phyloP scores from a whole-genome alignment of 352 stramenopile species.

The Globisporangium paroecandrum region DNA sequence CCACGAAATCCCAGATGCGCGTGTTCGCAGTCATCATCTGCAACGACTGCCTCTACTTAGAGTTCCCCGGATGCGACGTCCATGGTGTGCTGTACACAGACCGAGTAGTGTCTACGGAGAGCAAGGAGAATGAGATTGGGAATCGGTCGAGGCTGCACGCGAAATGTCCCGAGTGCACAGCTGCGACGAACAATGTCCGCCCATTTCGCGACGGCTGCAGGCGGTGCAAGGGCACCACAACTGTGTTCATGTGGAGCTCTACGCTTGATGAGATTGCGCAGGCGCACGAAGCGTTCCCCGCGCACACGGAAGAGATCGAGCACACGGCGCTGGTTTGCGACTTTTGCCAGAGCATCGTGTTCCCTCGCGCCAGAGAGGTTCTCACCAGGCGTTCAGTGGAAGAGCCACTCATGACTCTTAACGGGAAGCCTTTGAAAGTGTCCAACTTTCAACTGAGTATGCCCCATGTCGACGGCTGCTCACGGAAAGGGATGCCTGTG shows the following conservation, averaged over 20 bases:
- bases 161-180: conserved; percentile 80
- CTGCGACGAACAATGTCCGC: conserved; percentile 78
- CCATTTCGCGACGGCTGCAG: conserved; percentile 83
- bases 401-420: conserved; percentile 47
- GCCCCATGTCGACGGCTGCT: conserved; percentile 83
- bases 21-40: conserved; percentile 81
- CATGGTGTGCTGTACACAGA: conserved; percentile 83
- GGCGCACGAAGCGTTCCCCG: conserved; percentile 64
- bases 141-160: conserved; percentile 35
- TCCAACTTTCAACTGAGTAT: conserved; percentile 86
- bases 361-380: conserved; percentile 63
- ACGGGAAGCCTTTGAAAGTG: conserved; percentile 66
- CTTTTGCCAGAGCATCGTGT: conserved; percentile 65
- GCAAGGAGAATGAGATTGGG: conserved; percentile 8
- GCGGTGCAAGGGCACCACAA: conserved; percentile 71
- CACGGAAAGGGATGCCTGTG: conserved; percentile 79
- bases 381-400: conserved; percentile 56
- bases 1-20: conserved; percentile 30
- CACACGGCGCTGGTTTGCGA: conserved; percentile 78
- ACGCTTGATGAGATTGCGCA: conserved; percentile 63
- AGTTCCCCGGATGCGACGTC: conserved; percentile 86
- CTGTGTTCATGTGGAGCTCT: conserved; percentile 68
- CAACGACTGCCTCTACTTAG: conserved; percentile 77
- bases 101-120: conserved; percentile 21
- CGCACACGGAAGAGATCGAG: conserved; percentile 58